Percentiles rank a stretch among this genome's conserved stretches.
phyloP scores from a whole-genome alignment of 2,329 filamentous ascomycete species.

The Aaosphaeria pasadenensis region DNA sequence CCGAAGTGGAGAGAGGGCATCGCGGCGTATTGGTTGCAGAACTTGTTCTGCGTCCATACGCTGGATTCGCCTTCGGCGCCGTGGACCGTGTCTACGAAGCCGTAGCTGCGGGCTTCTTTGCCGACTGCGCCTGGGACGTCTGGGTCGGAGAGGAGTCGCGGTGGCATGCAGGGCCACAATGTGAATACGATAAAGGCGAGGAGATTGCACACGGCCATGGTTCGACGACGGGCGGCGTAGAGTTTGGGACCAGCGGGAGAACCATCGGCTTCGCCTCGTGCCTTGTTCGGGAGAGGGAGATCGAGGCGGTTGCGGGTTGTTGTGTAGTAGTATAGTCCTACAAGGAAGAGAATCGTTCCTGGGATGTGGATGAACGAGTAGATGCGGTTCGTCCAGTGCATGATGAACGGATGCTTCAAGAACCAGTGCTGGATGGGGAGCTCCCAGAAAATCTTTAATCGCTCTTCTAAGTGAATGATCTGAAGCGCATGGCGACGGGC shows the following conservation, averaged over 20 bases:
- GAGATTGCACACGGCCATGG: slow-evolving; percentile 58
- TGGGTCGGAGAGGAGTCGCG: slow-evolving; percentile 53
- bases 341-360: slow-evolving; percentile 68
- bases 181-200: slow-evolving; percentile 60
- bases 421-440: slow-evolving; percentile 59
- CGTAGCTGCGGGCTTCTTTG: slow-evolving; percentile 57
- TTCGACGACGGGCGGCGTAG: slow-evolving; percentile 55
- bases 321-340: slow-evolving; percentile 67
- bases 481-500: slow-evolving; percentile 67
- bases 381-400: slow-evolving; percentile 68
- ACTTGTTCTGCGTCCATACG: slow-evolving; percentile 70
- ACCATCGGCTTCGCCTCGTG: slow-evolving; percentile 33
- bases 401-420: slow-evolving; percentile 52
- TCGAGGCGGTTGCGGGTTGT: slow-evolving; percentile 56
- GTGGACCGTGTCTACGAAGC: slow-evolving; percentile 60
- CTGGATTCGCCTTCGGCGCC: slow-evolving; percentile 59
- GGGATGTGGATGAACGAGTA: slow-evolving; percentile 80
- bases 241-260: slow-evolving; percentile 50
- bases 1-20: slow-evolving; percentile 77
- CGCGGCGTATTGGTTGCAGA: slow-evolving; percentile 75
- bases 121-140: slow-evolving; percentile 55
- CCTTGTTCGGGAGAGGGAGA: slow-evolving; percentile 39
- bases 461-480: slow-evolving; percentile 64
- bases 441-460: slow-evolving; percentile 64
- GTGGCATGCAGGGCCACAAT: slow-evolving; percentile 60